Conservation (phyloP, 371 early-diverging fungal genomes). For the Lichtheimia ramosa region DNA sequence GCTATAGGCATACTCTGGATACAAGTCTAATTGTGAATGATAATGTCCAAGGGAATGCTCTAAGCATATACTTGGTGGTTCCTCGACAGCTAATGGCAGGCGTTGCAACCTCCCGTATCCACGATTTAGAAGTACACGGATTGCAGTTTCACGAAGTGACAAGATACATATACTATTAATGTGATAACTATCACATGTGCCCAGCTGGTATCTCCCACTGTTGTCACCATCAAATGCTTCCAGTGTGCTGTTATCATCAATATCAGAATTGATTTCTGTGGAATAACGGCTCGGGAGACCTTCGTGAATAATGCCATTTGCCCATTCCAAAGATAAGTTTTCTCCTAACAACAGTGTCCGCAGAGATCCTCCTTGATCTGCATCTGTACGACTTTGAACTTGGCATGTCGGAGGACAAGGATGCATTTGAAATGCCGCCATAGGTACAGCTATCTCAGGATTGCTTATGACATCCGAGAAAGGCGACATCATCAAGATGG, state of each 20-base stretch:
- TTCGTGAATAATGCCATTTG: constrained; percentile 26
- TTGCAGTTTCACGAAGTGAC: constrained; percentile 7
- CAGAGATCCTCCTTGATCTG: constrained; percentile 25
- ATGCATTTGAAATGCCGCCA: constrained; percentile 5
- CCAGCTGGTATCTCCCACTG: too few species aligned
- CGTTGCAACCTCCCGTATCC: background rate
- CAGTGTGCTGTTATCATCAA: background rate
- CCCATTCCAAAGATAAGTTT: constrained; percentile 22
- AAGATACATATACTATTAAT: background rate
- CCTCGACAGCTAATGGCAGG: background rate
- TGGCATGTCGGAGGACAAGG: constrained; percentile 14
- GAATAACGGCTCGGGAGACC: background rate
- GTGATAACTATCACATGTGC: too few species aligned
- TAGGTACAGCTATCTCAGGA: constrained; percentile 3
- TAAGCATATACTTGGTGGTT: background rate
- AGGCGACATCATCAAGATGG: constrained; percentile 29
- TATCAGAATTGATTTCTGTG: background rate
- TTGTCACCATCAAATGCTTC: background rate
- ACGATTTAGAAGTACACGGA: constrained; percentile 1
- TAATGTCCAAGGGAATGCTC: constrained; percentile 7
- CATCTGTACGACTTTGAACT: too few species aligned
- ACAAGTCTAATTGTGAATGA: background rate
- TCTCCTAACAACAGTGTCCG: constrained; percentile 30
- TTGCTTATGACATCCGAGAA: constrained; percentile 16
- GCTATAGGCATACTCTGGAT: constrained; percentile 7